Percentiles rank a stretch among this genome's conserved stretches.
Conservation (phyloP, 306 rosid genomes). For the Acacia confusa region DNA sequence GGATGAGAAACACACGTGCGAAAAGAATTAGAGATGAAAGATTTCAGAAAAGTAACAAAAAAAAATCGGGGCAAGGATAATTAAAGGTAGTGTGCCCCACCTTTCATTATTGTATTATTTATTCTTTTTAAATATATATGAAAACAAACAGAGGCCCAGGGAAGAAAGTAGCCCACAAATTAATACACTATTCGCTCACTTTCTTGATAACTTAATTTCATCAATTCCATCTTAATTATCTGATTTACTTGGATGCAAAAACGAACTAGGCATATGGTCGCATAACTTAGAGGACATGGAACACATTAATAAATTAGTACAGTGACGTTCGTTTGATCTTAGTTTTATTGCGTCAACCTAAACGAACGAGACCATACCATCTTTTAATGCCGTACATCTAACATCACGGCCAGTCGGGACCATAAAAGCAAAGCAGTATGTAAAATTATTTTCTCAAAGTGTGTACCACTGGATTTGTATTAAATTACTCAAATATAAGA, state of each 20-base stretch:
- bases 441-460: neutral
- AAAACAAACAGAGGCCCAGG: no score
- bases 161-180: no score
- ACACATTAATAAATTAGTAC: neutral
- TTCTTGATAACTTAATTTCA: neutral
- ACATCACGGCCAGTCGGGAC: neutral
- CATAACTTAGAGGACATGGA: neutral
- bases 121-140: no score
- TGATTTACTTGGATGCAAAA: neutral
- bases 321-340: neutral
- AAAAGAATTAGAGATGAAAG: no score
- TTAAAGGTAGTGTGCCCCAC: no score
- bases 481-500: no score
- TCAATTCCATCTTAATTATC: neutral
- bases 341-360: neutral
- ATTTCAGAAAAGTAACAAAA: no score
- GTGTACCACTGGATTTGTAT: no score
- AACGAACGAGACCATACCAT: neutral
- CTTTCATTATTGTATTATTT: no score
- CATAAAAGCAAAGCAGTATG: neutral
- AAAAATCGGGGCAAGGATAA: no score
- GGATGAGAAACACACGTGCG: no score
- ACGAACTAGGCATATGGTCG: neutral
- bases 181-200: neutral
- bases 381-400: neutral